Base-by-base conservation (phyloP, 1,284 basidiomycete species). In the Ustilago trichophora region DNA sequence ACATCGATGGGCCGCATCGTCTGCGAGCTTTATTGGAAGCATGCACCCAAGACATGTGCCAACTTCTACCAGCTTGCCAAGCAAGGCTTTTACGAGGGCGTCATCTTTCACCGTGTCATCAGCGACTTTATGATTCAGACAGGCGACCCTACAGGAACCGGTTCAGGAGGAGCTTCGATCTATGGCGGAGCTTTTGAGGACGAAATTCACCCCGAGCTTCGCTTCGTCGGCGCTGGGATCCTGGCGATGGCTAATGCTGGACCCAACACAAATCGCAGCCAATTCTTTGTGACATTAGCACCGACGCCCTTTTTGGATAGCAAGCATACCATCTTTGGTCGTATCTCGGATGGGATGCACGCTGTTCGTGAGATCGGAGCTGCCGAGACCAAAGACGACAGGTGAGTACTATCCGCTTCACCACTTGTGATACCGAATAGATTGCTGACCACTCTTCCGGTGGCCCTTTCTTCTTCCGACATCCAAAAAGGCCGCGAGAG, bases 81-180 rank as follows among this genome's bases (percentile, higher is more conserved):
- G 44, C 65, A 76, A 29, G 78, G 78, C 22, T 80, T 78, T 57
- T 79, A 79, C 57, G 73, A 79, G 34, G 78, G 77, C 33, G 68
- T 97, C 51, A 88, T 97, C 78, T 98, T 98, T 86, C 96, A 99
- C 82, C 91, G 96, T 58, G 91, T 98, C 68, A 98, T 99, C 80
- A 88, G 92, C 72, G 98, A 98, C 84, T 98, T 99, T 80, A 98
- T 98, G 95, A 89, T 98, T 50, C 95, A 98, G 85, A 96, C 93
- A 2, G 95, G 96, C 35, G 95, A 99, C 78, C 96, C 96, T 0
- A 84, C 96, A 3, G 95, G 93, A 8, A 94, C 98, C 82, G 96
- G 96, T 2, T 97, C 93, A 0, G 96, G 96, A n/a, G 96, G 96
- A n/a, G 70, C 63, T 43, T 80, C 67, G 59, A 79, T 80, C 52